Base-by-base conservation (phyloP, 2,329 filamentous ascomycete species). In the Microthyrium microscopicum region DNA sequence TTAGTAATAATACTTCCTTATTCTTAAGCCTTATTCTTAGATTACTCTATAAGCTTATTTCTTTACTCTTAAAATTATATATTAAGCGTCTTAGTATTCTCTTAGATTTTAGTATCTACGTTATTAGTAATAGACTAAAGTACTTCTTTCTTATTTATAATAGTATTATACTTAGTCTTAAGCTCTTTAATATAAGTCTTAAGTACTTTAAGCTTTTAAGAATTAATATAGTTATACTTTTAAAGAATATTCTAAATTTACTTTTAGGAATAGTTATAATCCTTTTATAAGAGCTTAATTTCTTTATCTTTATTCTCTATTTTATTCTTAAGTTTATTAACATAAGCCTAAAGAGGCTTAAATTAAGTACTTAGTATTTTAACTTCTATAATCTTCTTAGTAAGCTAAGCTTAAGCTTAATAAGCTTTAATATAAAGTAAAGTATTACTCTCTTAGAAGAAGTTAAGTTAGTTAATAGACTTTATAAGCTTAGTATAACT, bases 181-280 rank as follows among this genome's bases (percentile, higher is more conserved):
- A 62, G 43, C 17, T 51, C 50, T 12, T 71, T 59, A 34, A 94
- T 70, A 38, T 76, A 75, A 48, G 79, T 73, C 59, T 89, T 93
- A 37, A 98, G 67, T 39, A 78, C 75, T 46, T 95, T 85, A 50
- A 94, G 70, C 49, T 95, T 87, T 3, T 81, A 82, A 27, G 89
- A 87, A 49, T 98, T 89, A 33, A 91, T 82, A 36, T 87, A 81
- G 44, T 93, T 84, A 49, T 95, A 94, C 52, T 93, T 94, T 43
- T 83, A 84, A 32, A 98, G 70, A 40, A 98, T 94, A 44, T 91
- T 82, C 50, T 95, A 84, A 2, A 84, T 91, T 17, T 89, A 77
- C 62, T 94, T 87, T 56, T 93, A 84, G 81, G 87, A 94, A 37
- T 82, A 73, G 50, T 95, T 87, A 12, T 89, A 77, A 50, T 95